Evolutionary conservation across 345 rosid genomes (phyloP), one percentile per base, ranked within the genome.

Genomic region (Mallotus nudiflorus): DNA sequence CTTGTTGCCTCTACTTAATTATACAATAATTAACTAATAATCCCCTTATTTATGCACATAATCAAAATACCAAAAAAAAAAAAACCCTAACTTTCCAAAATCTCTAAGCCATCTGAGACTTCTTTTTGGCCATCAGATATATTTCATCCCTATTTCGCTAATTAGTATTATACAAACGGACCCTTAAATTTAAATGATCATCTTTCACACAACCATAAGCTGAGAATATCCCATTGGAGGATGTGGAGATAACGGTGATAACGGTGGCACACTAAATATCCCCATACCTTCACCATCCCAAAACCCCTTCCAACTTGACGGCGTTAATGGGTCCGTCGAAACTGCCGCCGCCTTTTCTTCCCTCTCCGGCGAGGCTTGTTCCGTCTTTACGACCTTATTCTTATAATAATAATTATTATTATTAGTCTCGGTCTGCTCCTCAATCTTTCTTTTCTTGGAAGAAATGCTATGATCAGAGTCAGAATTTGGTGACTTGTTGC

Each of bases 251-350:
- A 85, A 80, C 70, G 98, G 97, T 68, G 98, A 91, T 51, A 94
- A 73, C 75, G 88, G 95, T 4, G 98, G 96, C 53, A 94, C 78
- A 35, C 82, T 88, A 69, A 91, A 91, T 40, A 89, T 84, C 7
- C 91, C 86, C 57, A 78, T 85, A 9, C 78, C 85, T 49, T 83
- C 94, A 5, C 75, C 48, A 45, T 94, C 96, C 96, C 96, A 94
- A 73, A 90, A 78, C 22, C 89, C 91, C 76, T 66, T 85, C 98
- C 98, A 94, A 75, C 84, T 84, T 25, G 98, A 94, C 84, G 97
- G 97, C 80, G 98, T 94, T 59, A 90, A 83, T 24, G 94, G 91
- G n/a, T 84, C 75, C 72, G 75, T 35, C 19, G 49, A 61, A 35
- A 22, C 25, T 0, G 14, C 66, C 15, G 48, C 54, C 45, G 63